A percentile compares a stretch with the other conserved stretches of the same genome.
Evolutionary conservation across 2,329 filamentous ascomycete genomes (phyloP).

Genomic region (Fusarium concolor): DNA sequence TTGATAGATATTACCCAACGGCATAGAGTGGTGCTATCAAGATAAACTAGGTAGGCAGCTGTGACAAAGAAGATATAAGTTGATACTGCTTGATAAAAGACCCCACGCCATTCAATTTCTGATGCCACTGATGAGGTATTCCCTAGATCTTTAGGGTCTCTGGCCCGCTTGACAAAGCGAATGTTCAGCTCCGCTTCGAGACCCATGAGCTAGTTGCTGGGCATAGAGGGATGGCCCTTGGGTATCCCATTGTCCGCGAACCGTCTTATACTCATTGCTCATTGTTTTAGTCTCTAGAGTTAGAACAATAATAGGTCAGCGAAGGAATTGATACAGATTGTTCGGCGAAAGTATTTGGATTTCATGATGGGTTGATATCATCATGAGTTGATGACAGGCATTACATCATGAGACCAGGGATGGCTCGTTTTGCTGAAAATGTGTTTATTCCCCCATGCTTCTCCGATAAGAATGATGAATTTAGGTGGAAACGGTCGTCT

Average conservation of each 20-base stretch:
- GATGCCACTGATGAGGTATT: background rate
- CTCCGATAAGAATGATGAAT: background rate
- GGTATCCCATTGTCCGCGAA: too few species aligned
- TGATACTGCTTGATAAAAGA: background rate
- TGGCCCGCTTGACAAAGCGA: background rate
- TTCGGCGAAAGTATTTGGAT: background rate
- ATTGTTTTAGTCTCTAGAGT: too few species aligned
- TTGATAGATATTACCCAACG: background rate
- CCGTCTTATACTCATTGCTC: too few species aligned
- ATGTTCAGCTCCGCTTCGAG: background rate
- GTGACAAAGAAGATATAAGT: background rate
- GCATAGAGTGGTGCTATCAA: background rate
- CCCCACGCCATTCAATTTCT: background rate
- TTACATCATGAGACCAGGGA: conserved; percentile 37
- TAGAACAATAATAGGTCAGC: background rate
- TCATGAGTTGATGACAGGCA: conserved; percentile 27
- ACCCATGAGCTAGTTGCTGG: background rate
- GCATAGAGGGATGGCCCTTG: background rate
- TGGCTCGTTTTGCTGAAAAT: background rate
- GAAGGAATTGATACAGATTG: background rate
- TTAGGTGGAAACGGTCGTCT: background rate
- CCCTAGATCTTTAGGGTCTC: background rate
- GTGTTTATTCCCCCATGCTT: background rate
- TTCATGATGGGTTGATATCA: conserved; percentile 32
- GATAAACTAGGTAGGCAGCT: background rate